Evolutionary conservation across 2,329 filamentous ascomycete species (phyloP), one percentile per base, ranked within the genome.

Genomic region (Apiospora saccharicola): DNA sequence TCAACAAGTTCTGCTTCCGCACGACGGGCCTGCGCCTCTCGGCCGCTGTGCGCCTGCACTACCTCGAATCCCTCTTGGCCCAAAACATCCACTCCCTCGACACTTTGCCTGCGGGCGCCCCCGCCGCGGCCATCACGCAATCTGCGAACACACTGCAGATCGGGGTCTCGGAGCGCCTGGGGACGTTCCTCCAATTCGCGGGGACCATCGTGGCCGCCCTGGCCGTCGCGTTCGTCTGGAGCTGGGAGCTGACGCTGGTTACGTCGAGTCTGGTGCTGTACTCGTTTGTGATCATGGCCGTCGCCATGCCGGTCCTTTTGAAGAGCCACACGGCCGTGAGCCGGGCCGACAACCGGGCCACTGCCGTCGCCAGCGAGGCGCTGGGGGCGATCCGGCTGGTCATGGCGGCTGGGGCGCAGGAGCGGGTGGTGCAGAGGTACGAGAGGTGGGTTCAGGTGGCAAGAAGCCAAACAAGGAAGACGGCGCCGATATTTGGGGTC

Each of bases 21-120:
- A 86, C 90, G 80, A 88, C 89, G 72, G 88, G 88, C 30, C 86
- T 90, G 69, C 85, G 88, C 46, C 82, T 90, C 68, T 90, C 89
- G 14, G 86, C 88, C 3, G 87, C 85, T 22, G 83, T 91, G 61
- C 85, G 92, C 14, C 84, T 90, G 44, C 85, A 89, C 75, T 94
- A 92, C 75, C 84, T 94, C 7, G 83, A 86, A 49, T 83, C 86
- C 24, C 85, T 93, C 6, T 88, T 94, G 67, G 82, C 83, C 1
- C 90, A 93, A 78, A 88, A 89, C 71, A 86, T 93, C 68, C 87
- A 90, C 71, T 88, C 90, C 53, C 87, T 93, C 71, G 91, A 93
- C 79, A 87, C 87, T 26, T 86, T 90, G 82, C 87, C 88, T 0
- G 82, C 88, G 1, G 90, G 90, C 1, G 84, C 86, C 26, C 86